Percentiles rank a stretch among this genome's conserved stretches.
Conservation (phyloP, 73 alveolate genomes). For the Paramecium caudatum region DNA sequence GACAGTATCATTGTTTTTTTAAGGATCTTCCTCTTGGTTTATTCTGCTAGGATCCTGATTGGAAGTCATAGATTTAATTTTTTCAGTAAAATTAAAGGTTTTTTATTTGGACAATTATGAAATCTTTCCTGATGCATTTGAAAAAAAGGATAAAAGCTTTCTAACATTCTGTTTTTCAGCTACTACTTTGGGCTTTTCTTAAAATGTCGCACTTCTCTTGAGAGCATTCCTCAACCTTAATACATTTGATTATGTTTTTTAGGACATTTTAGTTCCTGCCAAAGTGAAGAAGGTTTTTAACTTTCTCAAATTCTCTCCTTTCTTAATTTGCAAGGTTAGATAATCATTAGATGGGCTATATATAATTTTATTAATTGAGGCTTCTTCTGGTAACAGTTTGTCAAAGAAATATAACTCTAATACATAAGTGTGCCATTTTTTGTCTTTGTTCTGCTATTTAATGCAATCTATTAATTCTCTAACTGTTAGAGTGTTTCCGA, state of each 20-base stretch:
- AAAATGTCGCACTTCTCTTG: background rate
- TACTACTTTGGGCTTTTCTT: background rate
- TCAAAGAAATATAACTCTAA: constrained; percentile 51
- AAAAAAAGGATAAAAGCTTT: background rate
- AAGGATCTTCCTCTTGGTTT: constrained; percentile 1
- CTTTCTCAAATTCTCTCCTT: background rate
- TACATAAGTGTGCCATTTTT: background rate
- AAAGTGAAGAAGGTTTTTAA: background rate
- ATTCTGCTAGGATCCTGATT: background rate
- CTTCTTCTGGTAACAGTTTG: background rate
- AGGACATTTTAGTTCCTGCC: background rate
- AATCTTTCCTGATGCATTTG: background rate
- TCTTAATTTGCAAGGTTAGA: background rate
- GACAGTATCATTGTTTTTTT: constrained; percentile 48
- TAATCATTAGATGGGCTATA: background rate
- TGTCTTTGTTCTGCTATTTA: background rate
- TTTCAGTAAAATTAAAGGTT: constrained; percentile 5
- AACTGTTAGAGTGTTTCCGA: background rate
- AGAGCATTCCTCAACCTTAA: background rate
- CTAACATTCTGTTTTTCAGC: background rate
- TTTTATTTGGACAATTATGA: background rate
- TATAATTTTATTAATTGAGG: constrained; percentile 15
- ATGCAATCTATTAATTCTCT: background rate
- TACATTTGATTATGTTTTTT: background rate
- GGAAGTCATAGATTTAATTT: background rate